A percentile compares a stretch with the other conserved stretches of the same genome.
Conservation (phyloP, 169 alveolate species). For the Plasmodium gallinaceum region DNA sequence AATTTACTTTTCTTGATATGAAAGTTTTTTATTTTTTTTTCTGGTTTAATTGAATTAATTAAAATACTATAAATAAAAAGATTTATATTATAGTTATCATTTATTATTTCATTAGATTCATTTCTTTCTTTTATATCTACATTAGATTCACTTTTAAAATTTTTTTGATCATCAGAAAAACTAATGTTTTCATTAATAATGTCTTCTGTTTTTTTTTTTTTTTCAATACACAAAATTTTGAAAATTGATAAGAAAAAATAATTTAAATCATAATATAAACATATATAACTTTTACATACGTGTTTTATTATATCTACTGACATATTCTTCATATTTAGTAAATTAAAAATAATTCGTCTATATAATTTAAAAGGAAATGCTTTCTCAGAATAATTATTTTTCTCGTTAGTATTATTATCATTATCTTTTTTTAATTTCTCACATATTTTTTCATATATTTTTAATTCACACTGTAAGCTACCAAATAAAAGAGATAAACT, state of each 20-base stretch:
- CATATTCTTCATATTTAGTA: constrained; percentile 22
- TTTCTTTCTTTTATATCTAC: background rate
- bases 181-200: background rate
- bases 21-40: constrained; percentile 20
- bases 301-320: constrained; percentile 35
- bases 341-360: constrained; percentile 18
- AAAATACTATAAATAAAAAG: constrained; percentile 42
- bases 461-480: constrained; percentile 54
- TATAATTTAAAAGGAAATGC: constrained; percentile 63
- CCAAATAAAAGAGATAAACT: constrained; percentile 55
- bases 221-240: constrained; percentile 6
- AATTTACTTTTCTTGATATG: constrained; percentile 22
- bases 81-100: constrained; percentile 13
- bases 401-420: background rate
- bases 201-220: background rate
- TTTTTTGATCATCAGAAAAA: background rate
- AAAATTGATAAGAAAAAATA: constrained; percentile 31
- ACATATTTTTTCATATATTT: constrained; percentile 27
- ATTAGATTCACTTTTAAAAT: background rate
- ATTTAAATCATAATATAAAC: constrained; percentile 48
- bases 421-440: background rate
- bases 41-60: constrained; percentile 71
- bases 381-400: background rate
- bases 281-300: constrained; percentile 45
- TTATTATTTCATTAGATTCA: background rate